Percentiles rank a stretch among this genome's conserved stretches.
phyloP scores from a whole-genome alignment of 2,329 filamentous ascomycete species.

The Cadophora sp. region DNA sequence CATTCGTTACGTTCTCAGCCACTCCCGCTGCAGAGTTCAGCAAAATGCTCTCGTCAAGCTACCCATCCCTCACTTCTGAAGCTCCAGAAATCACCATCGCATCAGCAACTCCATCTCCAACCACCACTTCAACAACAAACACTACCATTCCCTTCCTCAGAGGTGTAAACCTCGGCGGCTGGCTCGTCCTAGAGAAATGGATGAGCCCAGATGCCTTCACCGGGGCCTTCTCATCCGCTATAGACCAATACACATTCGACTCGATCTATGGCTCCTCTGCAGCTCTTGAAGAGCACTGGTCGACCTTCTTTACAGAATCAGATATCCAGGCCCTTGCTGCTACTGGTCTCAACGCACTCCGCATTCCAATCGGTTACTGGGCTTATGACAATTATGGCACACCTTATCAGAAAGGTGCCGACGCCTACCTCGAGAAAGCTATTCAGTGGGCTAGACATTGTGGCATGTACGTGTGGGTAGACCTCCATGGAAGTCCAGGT shows the following conservation, averaged over 20 bases:
- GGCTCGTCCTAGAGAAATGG: conserved; percentile 50
- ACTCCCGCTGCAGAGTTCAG: background rate
- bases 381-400: conserved; percentile 58
- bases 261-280: conserved; percentile 42
- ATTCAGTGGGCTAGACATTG: conserved; percentile 60
- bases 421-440: conserved; percentile 58
- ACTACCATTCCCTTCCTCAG: conserved; percentile 44
- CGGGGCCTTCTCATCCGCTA: conserved; percentile 41
- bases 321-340: conserved; percentile 54
- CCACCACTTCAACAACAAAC: background rate
- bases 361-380: conserved; percentile 66
- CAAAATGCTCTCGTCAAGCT: no score
- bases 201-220: conserved; percentile 49
- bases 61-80: conserved; percentile 1
- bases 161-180: conserved; percentile 48
- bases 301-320: conserved; percentile 26
- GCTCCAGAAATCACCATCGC: background rate
- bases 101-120: conserved; percentile 16
- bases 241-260: conserved; percentile 50
- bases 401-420: conserved; percentile 58
- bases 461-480: conserved; percentile 60
- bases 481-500: conserved; percentile 61
- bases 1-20: conserved; percentile 8
- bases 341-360: conserved; percentile 62
- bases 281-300: conserved; percentile 41